Percentiles rank a stretch among this genome's conserved stretches.
Conservation (phyloP, 2,329 filamentous ascomycete genomes). For the Westerdykella sp. region DNA sequence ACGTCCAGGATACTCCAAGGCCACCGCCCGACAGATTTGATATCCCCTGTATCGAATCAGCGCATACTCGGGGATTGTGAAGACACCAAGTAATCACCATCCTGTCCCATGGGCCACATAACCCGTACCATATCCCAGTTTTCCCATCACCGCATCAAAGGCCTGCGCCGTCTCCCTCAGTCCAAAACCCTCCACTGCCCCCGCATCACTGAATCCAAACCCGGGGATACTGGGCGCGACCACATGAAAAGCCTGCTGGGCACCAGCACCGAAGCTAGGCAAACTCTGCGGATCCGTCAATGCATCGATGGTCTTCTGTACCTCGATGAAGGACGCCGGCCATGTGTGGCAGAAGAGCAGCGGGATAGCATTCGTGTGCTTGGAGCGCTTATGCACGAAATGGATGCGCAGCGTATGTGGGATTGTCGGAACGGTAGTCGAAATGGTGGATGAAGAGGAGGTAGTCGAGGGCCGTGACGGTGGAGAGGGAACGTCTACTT, state of each 20-base stretch:
- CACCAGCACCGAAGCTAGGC: constrained; percentile 16
- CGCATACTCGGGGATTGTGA: background rate
- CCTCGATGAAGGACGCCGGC: constrained; percentile 57
- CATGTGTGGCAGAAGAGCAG: constrained; percentile 61
- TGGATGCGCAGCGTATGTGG: constrained; percentile 50
- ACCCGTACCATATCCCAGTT: constrained; percentile 49
- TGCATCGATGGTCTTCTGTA: constrained; percentile 50
- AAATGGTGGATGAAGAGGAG: constrained; percentile 6
- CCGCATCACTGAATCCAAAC: constrained; percentile 60
- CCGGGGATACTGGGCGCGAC: constrained; percentile 61
- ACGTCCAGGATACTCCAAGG: constrained; percentile 42
- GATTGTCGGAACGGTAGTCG: constrained; percentile 1
- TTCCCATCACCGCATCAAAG: constrained; percentile 55
- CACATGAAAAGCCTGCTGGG: constrained; percentile 53
- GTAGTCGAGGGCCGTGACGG: constrained; percentile 4
- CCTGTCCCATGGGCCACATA: constrained; percentile 55
- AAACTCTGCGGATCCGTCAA: constrained; percentile 50
- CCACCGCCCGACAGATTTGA: constrained; percentile 42
- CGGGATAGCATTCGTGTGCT: constrained; percentile 51
- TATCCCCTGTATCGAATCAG: constrained; percentile 35
- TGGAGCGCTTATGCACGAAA: constrained; percentile 57
- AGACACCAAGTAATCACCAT: constrained; percentile 29
- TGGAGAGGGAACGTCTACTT: constrained; percentile 13
- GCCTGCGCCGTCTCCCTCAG: constrained; percentile 50
- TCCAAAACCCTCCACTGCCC: constrained; percentile 47